Evolutionary conservation across 768 basidiomycete genomes (phyloP).

Genomic region (Tylopilus cervinicoccineus): DNA sequence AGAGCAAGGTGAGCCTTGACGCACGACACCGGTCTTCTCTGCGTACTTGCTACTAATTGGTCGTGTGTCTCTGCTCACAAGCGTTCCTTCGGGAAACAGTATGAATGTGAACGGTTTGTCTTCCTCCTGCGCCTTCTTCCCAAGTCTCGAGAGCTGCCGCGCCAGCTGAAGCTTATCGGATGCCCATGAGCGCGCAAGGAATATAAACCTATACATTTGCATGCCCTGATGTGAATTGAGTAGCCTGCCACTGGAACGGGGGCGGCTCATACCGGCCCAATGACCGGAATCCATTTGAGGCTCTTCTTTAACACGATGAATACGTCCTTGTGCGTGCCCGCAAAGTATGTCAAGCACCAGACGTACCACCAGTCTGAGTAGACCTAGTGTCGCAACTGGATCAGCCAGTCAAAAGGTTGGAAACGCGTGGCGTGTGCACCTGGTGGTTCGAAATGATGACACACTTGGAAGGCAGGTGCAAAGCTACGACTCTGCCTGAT

Average conservation of each 20-base stretch:
- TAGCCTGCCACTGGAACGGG: neutral
- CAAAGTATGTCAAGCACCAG: constrained; percentile 78
- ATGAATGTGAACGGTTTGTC: constrained; percentile 76
- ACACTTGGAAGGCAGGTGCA: constrained; percentile 74
- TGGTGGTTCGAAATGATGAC: constrained; percentile 94
- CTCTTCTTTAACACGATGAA: constrained; percentile 93
- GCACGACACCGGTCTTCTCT: constrained; percentile 81
- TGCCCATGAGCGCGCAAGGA: constrained; percentile 88
- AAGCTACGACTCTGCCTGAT: constrained; percentile 50
- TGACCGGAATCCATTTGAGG: constrained; percentile 78
- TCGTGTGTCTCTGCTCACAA: constrained; percentile 82
- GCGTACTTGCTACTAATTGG: constrained; percentile 86
- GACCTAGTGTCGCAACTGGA: constrained; percentile 37
- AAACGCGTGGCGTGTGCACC: constrained; percentile 38
- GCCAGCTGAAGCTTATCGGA: constrained; percentile 72
- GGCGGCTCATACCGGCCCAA: constrained; percentile 71
- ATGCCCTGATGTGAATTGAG: constrained; percentile 55
- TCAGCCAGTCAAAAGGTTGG: constrained; percentile 4
- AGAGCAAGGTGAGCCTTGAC: constrained; percentile 31
- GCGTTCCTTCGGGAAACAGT: constrained; percentile 94
- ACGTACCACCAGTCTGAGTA: constrained; percentile 88
- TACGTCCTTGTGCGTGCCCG: constrained; percentile 64
- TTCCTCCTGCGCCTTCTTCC: constrained; percentile 59
- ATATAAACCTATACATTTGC: constrained; percentile 94
- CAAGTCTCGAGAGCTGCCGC: constrained; percentile 62